Percentiles rank a stretch among this genome's conserved stretches.
Evolutionary conservation across 73 alveolate species (phyloP).

Genomic region (Tetrahymena malaccensis): DNA sequence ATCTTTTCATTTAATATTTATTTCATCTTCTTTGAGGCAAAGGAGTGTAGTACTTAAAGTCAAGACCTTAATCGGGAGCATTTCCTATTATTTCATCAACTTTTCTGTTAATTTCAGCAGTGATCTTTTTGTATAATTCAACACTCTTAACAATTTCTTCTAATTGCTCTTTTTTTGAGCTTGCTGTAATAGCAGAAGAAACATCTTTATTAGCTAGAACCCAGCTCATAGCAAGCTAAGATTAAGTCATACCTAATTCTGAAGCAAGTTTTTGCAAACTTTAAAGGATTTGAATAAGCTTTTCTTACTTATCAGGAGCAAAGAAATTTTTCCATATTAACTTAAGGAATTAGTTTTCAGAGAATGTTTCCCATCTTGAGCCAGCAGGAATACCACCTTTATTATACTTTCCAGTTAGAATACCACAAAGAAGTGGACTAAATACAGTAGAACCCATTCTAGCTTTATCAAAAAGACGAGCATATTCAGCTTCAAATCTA

Average conservation of each 20-base stretch:
- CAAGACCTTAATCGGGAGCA: constrained; percentile 46
- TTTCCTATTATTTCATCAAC: constrained; percentile 54
- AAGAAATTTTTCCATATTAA: constrained; percentile 1
- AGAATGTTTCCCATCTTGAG: constrained; percentile 38
- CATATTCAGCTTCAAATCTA: constrained; percentile 76
- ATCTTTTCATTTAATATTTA: not conserved
- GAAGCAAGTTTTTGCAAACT: constrained; percentile 34
- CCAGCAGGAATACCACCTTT: constrained; percentile 84
- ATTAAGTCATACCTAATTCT: constrained; percentile 50
- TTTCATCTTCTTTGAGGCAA: constrained; percentile 37
- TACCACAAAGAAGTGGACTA: constrained; percentile 88
- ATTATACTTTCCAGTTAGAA: constrained; percentile 88
- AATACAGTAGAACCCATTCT: constrained; percentile 83
- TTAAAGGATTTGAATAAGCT: constrained; percentile 3
- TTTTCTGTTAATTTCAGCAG: constrained; percentile 49
- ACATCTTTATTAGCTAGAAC: constrained; percentile 67
- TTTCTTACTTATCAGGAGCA: constrained; percentile 3
- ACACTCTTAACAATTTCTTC: constrained; percentile 62
- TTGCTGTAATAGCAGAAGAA: constrained; percentile 64
- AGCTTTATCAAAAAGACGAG: constrained; percentile 48
- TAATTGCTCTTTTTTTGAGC: constrained; percentile 49
- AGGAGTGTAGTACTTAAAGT: constrained; percentile 25
- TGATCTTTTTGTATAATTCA: constrained; percentile 55
- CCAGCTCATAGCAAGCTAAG: constrained; percentile 80
- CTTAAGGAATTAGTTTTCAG: constrained; percentile 3